Evolutionary conservation across 1,284 basidiomycete genomes (phyloP).

Genomic region (Boletus smithii): DNA sequence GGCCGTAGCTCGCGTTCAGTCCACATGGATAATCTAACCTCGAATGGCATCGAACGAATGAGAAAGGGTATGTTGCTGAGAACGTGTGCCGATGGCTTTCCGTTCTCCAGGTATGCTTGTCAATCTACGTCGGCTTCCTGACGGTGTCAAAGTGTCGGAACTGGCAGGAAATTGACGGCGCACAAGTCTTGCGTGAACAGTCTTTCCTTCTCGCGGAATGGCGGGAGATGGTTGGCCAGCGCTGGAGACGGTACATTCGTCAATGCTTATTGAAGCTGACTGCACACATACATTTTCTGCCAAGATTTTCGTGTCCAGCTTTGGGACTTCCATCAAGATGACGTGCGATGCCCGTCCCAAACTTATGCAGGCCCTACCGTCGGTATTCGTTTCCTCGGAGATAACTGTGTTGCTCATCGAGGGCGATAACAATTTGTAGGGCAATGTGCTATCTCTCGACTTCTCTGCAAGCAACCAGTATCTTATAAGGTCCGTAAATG

Average conservation of each 20-base stretch:
- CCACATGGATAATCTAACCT: conserved; percentile 22
- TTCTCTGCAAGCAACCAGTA: conserved; percentile 64
- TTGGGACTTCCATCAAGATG: conserved; percentile 70
- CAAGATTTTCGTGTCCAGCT: conserved; percentile 59
- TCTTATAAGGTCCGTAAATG: conserved; percentile 55
- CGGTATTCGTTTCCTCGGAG: conserved; percentile 30
- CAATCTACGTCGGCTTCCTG: background rate
- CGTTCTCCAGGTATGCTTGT: conserved; percentile 33
- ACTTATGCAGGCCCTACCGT: conserved; percentile 52
- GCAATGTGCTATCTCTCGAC: conserved; percentile 64
- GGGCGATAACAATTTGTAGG: conserved; percentile 35
- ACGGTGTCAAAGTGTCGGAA: conserved; percentile 2
- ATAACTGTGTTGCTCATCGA: conserved; percentile 14
- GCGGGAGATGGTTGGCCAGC: conserved; percentile 68
- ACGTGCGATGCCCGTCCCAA: conserved; percentile 45
- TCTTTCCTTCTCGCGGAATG: conserved; percentile 57
- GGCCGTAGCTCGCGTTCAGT: conserved; percentile 12
- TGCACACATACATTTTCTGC: conserved; percentile 7
- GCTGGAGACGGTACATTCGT: conserved; percentile 65
- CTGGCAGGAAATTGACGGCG: conserved; percentile 49
- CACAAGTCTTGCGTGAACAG: conserved; percentile 74
- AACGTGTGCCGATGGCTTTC: conserved; percentile 28
- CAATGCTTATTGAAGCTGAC: conserved; percentile 5
- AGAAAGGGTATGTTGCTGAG: conserved; percentile 18
- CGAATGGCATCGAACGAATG: conserved; percentile 25